Percentiles rank a stretch among this genome's conserved stretches.
These are phyloP conservation scores for Hypoxylon sp. DNA, from an alignment of 2,329 filamentous ascomycete species.

Conservation along the genomic window DNA sequence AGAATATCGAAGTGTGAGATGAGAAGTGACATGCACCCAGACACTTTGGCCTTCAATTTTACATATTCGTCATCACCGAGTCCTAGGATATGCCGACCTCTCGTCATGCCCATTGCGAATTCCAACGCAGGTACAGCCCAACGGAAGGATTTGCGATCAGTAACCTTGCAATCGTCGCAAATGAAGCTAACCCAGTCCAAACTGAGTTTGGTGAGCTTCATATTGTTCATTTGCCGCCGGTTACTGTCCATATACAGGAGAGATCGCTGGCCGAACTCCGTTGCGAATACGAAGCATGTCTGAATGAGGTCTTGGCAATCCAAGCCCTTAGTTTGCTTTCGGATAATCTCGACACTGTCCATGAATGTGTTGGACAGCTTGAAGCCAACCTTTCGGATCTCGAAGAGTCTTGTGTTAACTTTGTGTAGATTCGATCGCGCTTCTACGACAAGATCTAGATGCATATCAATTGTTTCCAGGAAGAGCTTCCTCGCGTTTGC, in stretches of 20 bases:
- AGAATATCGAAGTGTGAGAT: conserved; percentile 99
- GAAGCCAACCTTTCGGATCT: conserved; percentile 95
- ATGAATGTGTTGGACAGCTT: conserved; percentile 98
- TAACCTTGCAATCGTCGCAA: conserved; percentile 94
- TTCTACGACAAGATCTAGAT: conserved; percentile 90
- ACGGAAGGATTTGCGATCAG: conserved; percentile 94
- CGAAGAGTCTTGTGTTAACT: conserved; percentile 90
- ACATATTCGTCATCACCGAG: conserved; percentile 91
- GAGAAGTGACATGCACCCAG: conserved; percentile 95
- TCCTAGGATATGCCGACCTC: conserved; percentile 91
- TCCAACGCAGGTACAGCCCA: conserved; percentile 97
- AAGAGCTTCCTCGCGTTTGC: conserved; percentile 85
- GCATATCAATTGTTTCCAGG: conserved; percentile 82
- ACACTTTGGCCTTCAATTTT: conserved; percentile 86
- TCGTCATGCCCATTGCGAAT: conserved; percentile 97
- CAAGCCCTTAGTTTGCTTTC: conserved; percentile 84
- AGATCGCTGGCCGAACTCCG: conserved; percentile 96
- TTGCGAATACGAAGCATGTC: conserved; percentile 98
- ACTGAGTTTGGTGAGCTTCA: conserved; percentile 92
- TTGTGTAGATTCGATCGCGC: conserved; percentile 93
- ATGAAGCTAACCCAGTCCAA: conserved; percentile 99
- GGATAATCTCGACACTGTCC: conserved; percentile 96
- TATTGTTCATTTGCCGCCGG: conserved; percentile 94
- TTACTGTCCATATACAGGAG: conserved; percentile 97
- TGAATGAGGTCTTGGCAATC: conserved; percentile 97